phyloP scores from a whole-genome alignment of 1,284 basidiomycete species.

The Volvariella volvacea region DNA sequence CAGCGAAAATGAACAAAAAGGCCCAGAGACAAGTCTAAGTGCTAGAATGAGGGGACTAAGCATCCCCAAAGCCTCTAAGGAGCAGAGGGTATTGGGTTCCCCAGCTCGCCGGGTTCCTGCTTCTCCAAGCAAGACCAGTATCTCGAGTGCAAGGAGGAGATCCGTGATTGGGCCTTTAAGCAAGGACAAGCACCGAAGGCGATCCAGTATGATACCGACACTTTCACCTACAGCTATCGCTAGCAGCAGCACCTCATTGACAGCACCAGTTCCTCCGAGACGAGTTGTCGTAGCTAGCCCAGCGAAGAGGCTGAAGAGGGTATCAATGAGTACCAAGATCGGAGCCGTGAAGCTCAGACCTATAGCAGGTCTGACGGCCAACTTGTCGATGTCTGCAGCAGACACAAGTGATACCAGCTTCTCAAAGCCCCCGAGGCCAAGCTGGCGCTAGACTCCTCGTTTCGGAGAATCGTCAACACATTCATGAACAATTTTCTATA shows the following conservation, averaged over 20 bases:
- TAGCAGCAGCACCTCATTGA: constrained; percentile 19
- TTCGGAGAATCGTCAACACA: no score
- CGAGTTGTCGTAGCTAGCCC: constrained; percentile 46
- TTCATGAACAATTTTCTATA: no score
- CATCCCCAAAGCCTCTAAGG: constrained; percentile 13
- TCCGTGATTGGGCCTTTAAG: constrained; percentile 70
- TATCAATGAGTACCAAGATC: constrained; percentile 39
- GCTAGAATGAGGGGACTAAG: no score
- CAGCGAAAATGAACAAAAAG: background rate
- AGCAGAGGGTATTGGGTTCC: constrained; percentile 16
- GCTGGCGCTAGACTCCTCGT: constrained; percentile 38
- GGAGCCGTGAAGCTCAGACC: constrained; percentile 13
- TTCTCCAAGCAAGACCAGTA: no score
- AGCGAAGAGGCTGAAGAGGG: constrained; percentile 54
- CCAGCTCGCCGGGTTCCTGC: constrained; percentile 44
- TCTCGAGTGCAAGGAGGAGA: constrained; percentile 25
- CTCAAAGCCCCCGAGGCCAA: constrained; percentile 40
- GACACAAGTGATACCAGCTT: constrained; percentile 43
- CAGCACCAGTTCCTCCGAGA: constrained; percentile 18
- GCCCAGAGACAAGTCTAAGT: no score
- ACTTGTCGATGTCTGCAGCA: constrained; percentile 28
- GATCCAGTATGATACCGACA: constrained; percentile 73
- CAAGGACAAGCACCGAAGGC: constrained; percentile 59
- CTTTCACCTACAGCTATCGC: constrained; percentile 38
- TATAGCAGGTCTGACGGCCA: constrained; percentile 20